Evolutionary conservation across 148 eudicot genomes (phyloP), one percentile per base, ranked within the genome.

Genomic region (Polygonum aviculare): DNA sequence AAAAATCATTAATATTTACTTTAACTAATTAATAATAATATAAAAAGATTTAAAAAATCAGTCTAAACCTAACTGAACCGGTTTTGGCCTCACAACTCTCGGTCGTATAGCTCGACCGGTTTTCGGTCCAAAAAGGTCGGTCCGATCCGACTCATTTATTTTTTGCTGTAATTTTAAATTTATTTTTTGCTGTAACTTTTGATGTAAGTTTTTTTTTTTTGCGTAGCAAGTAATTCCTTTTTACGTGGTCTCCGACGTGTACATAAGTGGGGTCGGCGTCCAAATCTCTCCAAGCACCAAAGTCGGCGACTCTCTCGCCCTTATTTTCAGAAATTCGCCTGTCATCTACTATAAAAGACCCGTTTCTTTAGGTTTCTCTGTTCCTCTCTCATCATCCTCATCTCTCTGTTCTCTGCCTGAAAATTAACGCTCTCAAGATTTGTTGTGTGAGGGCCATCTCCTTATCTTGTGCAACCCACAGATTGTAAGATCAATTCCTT

Each of bases 371-470:
- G 72, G 72, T 67, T 67, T 67, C 72, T 2, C 36, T 35, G 9
- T 38, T 67, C 38, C 72, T 67, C 72, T 67, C 72, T 67, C 72
- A 67, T 67, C 72, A 67, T 67, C 72, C 19, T 67, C 72, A 67
- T 67, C 40, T 12, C 33, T 16, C 72, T 67, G 19, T 36, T 2
- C 14, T 65, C 21, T 38, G 41, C 41, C 72, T 67, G 72, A 67
- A 67, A 67, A 67, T 38, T 67, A 67, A 36, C 72, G 72, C 72
- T 67, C 72, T 19, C 45, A 18, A 36, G 38, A 41, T 36, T 67
- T 67, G 44, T 67, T 16, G 21, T 67, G 45, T 67, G 44, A 15
- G 72, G 72, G 72, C 10, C 69, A 12, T 38, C 63, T 21, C 31
- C 63, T 57, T 57, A 31, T 57, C 72, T 38, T 67, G 21, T 67